Evolutionary conservation across 2,329 filamentous ascomycete genomes (phyloP).

Genomic region (Graphilbum fragrans): DNA sequence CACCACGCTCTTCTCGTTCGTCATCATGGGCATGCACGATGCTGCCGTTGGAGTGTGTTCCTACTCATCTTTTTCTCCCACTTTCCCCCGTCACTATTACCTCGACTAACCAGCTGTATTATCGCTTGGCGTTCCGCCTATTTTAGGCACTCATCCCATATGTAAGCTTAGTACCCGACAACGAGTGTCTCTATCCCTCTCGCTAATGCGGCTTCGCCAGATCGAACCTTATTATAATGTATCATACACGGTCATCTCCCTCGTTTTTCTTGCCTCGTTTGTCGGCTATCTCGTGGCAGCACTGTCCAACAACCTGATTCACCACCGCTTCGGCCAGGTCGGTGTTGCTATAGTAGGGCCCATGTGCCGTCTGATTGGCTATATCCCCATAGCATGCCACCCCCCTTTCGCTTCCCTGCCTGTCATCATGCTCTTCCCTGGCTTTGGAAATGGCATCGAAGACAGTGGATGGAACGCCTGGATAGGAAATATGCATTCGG

Average conservation of each 20-base stretch:
- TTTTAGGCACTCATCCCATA: constrained; percentile 36
- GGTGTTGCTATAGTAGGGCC: constrained; percentile 59
- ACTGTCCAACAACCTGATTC: constrained; percentile 51
- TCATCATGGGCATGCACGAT: constrained; percentile 59
- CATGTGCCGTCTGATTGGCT: constrained; percentile 49
- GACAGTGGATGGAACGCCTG: constrained; percentile 49
- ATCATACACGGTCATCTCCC: constrained; percentile 49
- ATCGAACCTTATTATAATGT: constrained; percentile 51
- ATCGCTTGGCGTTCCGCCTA: background rate
- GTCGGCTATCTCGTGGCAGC: constrained; percentile 53
- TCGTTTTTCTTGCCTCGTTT: constrained; percentile 56
- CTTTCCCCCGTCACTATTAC: background rate
- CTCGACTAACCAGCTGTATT: too few species aligned
- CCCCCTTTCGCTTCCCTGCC: constrained; percentile 58
- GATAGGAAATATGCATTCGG: constrained; percentile 57
- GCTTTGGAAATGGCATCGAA: constrained; percentile 59
- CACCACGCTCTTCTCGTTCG: constrained; percentile 47
- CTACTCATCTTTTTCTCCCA: constrained; percentile 7
- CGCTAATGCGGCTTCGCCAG: constrained; percentile 16
- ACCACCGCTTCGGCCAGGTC: constrained; percentile 54
- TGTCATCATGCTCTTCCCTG: constrained; percentile 51
- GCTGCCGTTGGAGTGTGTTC: constrained; percentile 50
- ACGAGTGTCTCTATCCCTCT: background rate
- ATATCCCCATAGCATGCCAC: constrained; percentile 52
- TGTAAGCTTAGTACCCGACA: constrained; percentile 15